phyloP scores from a whole-genome alignment of 257 asterid species.

The Lantana camara region DNA sequence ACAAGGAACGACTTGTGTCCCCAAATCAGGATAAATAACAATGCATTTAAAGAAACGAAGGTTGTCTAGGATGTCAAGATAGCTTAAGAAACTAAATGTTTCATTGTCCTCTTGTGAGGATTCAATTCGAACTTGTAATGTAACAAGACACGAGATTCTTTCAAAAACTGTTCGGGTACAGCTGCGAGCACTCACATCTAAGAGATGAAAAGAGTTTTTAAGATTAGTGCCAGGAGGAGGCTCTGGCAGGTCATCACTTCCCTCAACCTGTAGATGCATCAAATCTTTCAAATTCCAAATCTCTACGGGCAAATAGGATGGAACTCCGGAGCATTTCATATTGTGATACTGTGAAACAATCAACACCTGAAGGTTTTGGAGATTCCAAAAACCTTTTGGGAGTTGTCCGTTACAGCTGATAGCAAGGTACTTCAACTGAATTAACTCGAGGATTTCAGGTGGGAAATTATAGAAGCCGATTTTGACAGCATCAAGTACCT shows the following conservation, averaged over 20 bases:
- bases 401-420: not conserved
- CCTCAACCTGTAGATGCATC: slow-evolving; percentile 24
- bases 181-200: slow-evolving; percentile 12
- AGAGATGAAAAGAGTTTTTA: slow-evolving; percentile 8
- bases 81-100: not conserved
- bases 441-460: not conserved
- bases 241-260: slow-evolving; percentile 17
- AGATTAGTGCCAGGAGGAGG: not conserved
- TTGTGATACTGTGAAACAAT: not conserved
- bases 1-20: not conserved
- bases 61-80: not conserved
- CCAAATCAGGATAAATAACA: not conserved
- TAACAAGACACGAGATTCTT: slow-evolving; percentile 15
- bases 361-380: slow-evolving; percentile 18
- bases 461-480: slow-evolving; percentile 16
- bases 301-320: not conserved
- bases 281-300: slow-evolving; percentile 21
- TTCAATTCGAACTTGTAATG: slow-evolving; percentile 7
- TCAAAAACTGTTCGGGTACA: slow-evolving; percentile 1
- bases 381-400: slow-evolving; percentile 8
- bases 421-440: slow-evolving; percentile 29
- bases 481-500: slow-evolving; percentile 16
- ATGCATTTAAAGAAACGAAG: not conserved
- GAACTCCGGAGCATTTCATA: not conserved
- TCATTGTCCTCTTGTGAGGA: not conserved